phyloP scores from a whole-genome alignment of 352 stramenopile species.

The Phytopythium mirpurense region DNA sequence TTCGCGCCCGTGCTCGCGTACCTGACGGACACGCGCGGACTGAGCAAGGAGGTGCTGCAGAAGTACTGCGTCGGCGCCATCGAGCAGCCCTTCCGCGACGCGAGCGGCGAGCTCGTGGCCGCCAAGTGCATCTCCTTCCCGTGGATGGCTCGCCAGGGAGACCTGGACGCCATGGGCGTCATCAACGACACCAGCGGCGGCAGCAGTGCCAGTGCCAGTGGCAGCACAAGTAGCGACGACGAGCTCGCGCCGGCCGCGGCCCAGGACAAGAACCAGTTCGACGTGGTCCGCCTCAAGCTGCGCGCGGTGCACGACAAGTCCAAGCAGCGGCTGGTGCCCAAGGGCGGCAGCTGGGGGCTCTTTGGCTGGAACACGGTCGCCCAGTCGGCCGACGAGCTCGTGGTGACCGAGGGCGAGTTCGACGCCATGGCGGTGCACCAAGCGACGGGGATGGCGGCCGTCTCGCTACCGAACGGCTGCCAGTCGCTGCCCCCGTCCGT shows the following conservation, averaged over 20 bases:
- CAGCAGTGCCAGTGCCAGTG: no score
- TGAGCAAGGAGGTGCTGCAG: conserved; percentile 64
- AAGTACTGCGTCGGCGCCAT: conserved; percentile 90
- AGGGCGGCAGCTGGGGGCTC: conserved; percentile 95
- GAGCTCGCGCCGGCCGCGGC: conserved; percentile 7
- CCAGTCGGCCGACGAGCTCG: conserved; percentile 79
- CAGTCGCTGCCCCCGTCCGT: conserved; percentile 93
- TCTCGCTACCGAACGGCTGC: conserved; percentile 97
- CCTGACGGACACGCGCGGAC: conserved; percentile 58
- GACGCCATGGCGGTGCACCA: conserved; percentile 98
- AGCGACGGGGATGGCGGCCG: conserved; percentile 86
- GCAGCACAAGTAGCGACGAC: no score
- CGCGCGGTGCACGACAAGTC: conserved; percentile 82
- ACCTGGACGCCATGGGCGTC: conserved; percentile 84
- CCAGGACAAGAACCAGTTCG: conserved; percentile 73
- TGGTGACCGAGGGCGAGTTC: conserved; percentile 98
- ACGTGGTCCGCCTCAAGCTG: conserved; percentile 81
- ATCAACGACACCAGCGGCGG: conserved; percentile 15
- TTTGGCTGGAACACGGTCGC: conserved; percentile 99
- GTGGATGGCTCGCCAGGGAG: conserved; percentile 89
- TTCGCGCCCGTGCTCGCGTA: conserved; percentile 66
- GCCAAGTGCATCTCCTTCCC: conserved; percentile 93
- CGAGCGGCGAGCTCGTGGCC: conserved; percentile 42
- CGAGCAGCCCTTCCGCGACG: conserved; percentile 79
- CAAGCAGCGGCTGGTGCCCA: conserved; percentile 83